A percentile compares a stretch with the other conserved stretches of the same genome.
Evolutionary conservation across 108 stramenopile species (phyloP).

Genomic region (Seminavis robusta): DNA sequence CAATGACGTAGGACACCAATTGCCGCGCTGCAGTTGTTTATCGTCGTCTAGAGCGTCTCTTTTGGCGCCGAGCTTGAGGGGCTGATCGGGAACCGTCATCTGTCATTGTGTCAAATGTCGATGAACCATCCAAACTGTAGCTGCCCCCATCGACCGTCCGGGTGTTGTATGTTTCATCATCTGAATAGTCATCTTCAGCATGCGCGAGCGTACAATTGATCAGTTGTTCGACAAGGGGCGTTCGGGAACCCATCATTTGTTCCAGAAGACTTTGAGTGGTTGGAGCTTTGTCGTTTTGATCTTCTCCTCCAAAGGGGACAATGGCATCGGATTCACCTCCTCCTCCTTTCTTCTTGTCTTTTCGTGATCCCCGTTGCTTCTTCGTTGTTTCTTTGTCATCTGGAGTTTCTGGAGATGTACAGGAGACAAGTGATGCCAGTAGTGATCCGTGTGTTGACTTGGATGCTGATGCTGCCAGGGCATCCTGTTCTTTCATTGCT

Average conservation of each 20-base stretch:
- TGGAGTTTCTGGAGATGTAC: not conserved
- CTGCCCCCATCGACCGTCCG: slow-evolving; percentile 2
- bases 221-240: slow-evolving; percentile 16
- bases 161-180: slow-evolving; percentile 10
- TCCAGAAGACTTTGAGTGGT: not conserved
- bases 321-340: not conserved
- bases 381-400: not conserved
- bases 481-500: not conserved
- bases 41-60: no score
- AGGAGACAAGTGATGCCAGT: not conserved
- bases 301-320: not conserved
- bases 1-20: no score
- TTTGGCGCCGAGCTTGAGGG: no score
- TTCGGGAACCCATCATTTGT: not conserved
- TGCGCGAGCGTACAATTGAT: slow-evolving; percentile 12
- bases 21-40: no score
- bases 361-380: not conserved
- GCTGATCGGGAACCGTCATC: slow-evolving; percentile 10
- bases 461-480: not conserved
- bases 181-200: slow-evolving; percentile 3
- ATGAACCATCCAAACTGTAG: not conserved
- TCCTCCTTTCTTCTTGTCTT: not conserved
- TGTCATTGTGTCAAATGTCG: slow-evolving; percentile 10
- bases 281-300: not conserved
- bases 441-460: not conserved